These are phyloP conservation scores for Favolaschia claudopus DNA, from an alignment of 768 basidiomycete species.

Conservation along the genomic window DNA sequence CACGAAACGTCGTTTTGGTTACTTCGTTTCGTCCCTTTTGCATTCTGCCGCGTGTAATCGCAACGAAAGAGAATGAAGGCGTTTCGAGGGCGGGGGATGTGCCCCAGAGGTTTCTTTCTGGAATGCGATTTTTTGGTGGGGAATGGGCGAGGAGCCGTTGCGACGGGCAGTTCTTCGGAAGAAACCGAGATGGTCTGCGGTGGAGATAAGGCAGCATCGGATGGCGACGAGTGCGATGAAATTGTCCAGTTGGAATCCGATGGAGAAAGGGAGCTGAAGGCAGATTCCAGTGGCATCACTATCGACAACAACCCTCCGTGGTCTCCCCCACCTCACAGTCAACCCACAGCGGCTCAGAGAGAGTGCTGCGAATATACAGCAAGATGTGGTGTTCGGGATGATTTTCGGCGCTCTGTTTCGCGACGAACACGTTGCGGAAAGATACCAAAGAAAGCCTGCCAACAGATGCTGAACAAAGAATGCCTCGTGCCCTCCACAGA, in stretches of 20 bases:
- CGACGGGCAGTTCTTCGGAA: conserved; percentile 17
- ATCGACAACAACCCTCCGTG: neutral
- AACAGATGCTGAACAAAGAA: conserved; percentile 12
- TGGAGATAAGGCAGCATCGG: conserved; percentile 1
- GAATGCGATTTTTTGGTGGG: conserved; percentile 54
- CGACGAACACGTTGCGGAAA: conserved; percentile 20
- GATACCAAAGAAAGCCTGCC: conserved; percentile 10
- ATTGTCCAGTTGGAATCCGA: conserved; percentile 7
- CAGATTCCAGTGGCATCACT: neutral
- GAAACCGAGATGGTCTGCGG: neutral
- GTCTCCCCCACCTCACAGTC: no score
- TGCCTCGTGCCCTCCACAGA: conserved; percentile 1
- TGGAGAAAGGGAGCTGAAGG: conserved; percentile 10
- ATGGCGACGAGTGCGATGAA: conserved; percentile 16
- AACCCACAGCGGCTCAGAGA: no score
- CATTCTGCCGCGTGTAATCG: conserved; percentile 71
- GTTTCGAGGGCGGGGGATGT: conserved; percentile 77
- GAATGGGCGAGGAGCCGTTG: conserved; percentile 21
- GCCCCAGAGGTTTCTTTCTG: conserved; percentile 55
- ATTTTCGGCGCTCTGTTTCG: no score
- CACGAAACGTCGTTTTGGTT: conserved; percentile 76
- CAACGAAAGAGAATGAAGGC: conserved; percentile 84
- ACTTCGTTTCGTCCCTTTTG: conserved; percentile 57
- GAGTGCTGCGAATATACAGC: no score
- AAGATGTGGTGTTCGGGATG: no score